Base-by-base conservation (phyloP, 1,139 yeast genomes). In the Saccharomyces hybrid region DNA sequence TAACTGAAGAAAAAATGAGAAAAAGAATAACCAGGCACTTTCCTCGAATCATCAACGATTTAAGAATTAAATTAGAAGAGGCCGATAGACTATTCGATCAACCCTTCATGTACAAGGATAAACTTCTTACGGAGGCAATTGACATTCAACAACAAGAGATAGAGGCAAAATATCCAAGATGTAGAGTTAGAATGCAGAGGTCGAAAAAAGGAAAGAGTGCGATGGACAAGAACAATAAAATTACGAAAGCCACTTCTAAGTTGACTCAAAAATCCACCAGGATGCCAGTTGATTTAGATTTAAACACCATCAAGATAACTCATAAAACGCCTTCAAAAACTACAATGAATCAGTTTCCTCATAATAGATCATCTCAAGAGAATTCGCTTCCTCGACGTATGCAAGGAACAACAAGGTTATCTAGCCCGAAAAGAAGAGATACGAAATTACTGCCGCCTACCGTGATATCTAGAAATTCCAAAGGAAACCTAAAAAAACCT, bases 1-100 rank as follows among this genome's bases (percentile, higher is more conserved):
- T 88, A 57, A 80, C 86, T 57, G 98, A 93, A 68, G 97, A 90
- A 64, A 84, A 80, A 64, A 76, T 83, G 47, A 75, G 97, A 53
- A 85, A 86, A 62, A 78, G 79, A 54, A 75, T 91, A 5, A 74
- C 81, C 29, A 83, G 82, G 62, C 79, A 79, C 60, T 73, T 88
- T 63, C 98, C 98, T 0, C 75, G 75, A 46, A 74, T 86, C 0
- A 71, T 88, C 8, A 72, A 73, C 2, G 78, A 75, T 2, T 71
- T 91, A 52, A 81, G 79, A 58, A 54, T 61, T 0, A 79, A 78
- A 49, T 68, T 88, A 2, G 60, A 63, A 1, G 71, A 71, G 11
- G 86, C 80, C 72, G 82, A 83, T 52, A 61, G 67, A 1, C 62
- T 71, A 5, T 67, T 66, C 48, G 64, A 66, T 32, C 72, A 73